phyloP scores from a whole-genome alignment of 805 yeast genomes.

The Hanseniaspora guilliermondii region DNA sequence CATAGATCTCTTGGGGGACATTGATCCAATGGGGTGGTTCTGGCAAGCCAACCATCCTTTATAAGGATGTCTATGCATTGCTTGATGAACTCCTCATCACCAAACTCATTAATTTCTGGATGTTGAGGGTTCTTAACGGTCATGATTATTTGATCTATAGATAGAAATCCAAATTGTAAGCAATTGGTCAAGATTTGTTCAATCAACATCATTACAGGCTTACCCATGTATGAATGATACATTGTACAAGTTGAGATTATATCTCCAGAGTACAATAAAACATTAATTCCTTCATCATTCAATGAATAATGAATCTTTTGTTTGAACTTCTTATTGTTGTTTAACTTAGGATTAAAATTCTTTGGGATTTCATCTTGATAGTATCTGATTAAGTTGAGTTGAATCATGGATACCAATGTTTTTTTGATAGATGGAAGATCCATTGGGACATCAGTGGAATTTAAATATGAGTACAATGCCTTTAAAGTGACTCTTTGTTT shows the following conservation, averaged over 20 bases:
- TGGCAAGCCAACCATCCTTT: conserved; percentile 39
- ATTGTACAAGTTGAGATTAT: conserved; percentile 44
- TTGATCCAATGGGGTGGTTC: conserved; percentile 32
- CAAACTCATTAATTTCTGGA: neutral
- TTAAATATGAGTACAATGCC: neutral
- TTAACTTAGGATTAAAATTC: conserved; percentile 9
- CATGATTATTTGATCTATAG: conserved; percentile 11
- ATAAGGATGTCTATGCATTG: conserved; percentile 25
- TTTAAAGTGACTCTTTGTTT: conserved; percentile 52
- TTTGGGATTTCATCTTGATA: conserved; percentile 13
- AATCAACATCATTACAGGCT: conserved; percentile 17
- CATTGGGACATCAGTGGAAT: conserved; percentile 20
- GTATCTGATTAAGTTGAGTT: conserved; percentile 60
- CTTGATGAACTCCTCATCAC: conserved; percentile 16
- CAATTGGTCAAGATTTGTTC: conserved; percentile 12
- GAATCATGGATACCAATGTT: conserved; percentile 63
- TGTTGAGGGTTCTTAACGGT: conserved; percentile 1
- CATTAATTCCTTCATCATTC: conserved; percentile 50
- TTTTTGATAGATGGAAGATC: conserved; percentile 44
- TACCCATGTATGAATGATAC: conserved; percentile 20
- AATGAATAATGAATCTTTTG: conserved; percentile 40
- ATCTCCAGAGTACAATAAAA: conserved; percentile 65
- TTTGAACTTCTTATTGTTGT: conserved; percentile 14
- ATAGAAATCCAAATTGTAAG: conserved; percentile 8
- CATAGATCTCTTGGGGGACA: conserved; percentile 31